These are phyloP conservation scores for Cercis canadensis DNA, from an alignment of 306 rosid genomes.

Conservation along the genomic window DNA sequence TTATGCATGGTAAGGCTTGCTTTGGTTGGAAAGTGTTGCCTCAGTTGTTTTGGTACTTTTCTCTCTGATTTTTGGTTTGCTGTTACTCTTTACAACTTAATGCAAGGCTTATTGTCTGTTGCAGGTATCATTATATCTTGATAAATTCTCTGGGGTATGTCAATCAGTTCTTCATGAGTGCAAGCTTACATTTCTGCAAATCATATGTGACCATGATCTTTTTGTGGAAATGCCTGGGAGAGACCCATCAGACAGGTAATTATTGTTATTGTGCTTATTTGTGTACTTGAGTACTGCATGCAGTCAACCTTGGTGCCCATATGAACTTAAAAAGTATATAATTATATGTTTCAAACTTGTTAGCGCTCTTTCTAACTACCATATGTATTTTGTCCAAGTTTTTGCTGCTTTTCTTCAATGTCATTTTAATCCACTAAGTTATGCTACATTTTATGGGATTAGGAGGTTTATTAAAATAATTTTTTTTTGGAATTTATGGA, in stretches of 20 bases:
- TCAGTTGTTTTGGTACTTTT: too few relatives aligned
- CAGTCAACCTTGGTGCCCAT: too few relatives aligned
- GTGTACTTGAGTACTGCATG: too few relatives aligned
- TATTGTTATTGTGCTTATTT: not conserved
- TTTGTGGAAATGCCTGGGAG: slow-evolving; percentile 99
- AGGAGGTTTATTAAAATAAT: not conserved
- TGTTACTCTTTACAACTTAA: slow-evolving; percentile 5
- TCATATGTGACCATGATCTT: slow-evolving; percentile 94
- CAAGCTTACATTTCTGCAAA: slow-evolving; percentile 92
- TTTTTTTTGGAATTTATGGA: slow-evolving; percentile 33
- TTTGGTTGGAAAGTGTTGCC: slow-evolving; percentile 18
- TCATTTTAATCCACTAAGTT: not conserved
- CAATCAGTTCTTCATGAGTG: slow-evolving; percentile 94
- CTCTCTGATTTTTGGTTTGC: not conserved
- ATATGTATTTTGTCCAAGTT: not conserved
- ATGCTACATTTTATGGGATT: slow-evolving; percentile 20
- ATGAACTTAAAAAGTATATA: slow-evolving; percentile 9
- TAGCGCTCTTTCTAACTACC: not conserved
- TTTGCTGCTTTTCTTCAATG: slow-evolving; percentile 9
- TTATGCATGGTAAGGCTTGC: slow-evolving; percentile 13
- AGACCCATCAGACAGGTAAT: slow-evolving; percentile 98
- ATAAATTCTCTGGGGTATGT: slow-evolving; percentile 96
- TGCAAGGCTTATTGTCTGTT: slow-evolving; percentile 34
- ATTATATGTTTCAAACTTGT: not conserved
- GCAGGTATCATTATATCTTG: slow-evolving; percentile 95